Evolutionary conservation across 208 protist species (phyloP).

Genomic region (Cochliopodium minus): DNA sequence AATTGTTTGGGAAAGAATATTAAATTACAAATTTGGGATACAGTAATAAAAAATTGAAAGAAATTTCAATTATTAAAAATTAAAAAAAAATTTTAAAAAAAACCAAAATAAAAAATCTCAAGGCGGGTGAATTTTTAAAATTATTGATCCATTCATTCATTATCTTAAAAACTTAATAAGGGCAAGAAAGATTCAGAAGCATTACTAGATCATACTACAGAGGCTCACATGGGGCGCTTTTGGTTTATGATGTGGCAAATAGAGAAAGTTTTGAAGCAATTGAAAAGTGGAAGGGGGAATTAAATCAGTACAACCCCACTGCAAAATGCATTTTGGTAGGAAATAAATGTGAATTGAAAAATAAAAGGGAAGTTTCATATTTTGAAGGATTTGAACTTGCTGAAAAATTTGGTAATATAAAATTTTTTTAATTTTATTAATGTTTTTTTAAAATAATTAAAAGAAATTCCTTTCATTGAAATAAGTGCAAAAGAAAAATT

Average conservation of each 20-base stretch:
- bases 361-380: too few species aligned
- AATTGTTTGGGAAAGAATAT: neutral
- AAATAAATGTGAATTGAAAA: too few species aligned
- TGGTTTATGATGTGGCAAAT: constrained; percentile 28
- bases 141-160: neutral
- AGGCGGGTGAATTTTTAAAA: neutral
- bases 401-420: too few species aligned
- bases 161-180: neutral
- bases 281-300: constrained; percentile 2
- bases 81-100: neutral
- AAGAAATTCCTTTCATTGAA: too few species aligned
- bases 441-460: too few species aligned
- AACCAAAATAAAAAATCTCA: neutral
- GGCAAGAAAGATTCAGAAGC: constrained; percentile 5
- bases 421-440: too few species aligned
- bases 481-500: too few species aligned
- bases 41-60: neutral
- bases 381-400: too few species aligned
- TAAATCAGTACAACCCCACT: constrained; percentile 6
- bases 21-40: neutral
- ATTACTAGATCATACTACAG: constrained; percentile 19
- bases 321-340: too few species aligned
- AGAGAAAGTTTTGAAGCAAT: constrained; percentile 15
- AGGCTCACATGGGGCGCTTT: constrained; percentile 10
- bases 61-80: neutral